These are phyloP conservation scores for Blakeslea trispora DNA, from an alignment of 371 early-diverging fungal species.

Conservation along the genomic window DNA sequence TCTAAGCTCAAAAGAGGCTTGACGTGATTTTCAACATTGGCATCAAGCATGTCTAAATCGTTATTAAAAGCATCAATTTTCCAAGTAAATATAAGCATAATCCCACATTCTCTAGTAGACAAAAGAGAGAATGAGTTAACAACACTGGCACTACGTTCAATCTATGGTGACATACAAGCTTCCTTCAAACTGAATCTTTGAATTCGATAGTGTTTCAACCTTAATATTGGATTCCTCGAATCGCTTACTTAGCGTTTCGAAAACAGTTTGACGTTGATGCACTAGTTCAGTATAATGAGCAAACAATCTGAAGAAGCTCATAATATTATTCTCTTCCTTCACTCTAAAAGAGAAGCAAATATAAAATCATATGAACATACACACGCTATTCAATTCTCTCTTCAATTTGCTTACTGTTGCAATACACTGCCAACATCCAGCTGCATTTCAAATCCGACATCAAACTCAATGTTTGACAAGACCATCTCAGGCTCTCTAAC, in stretches of 20 bases:
- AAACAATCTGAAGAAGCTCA: constrained; percentile 36
- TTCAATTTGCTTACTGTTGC: constrained; percentile 32
- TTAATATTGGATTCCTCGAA: constrained; percentile 9
- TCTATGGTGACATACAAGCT: constrained; percentile 14
- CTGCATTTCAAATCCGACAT: constrained; percentile 34
- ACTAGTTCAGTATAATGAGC: constrained; percentile 30
- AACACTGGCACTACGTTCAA: too few relatives aligned
- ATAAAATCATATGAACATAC: too few relatives aligned
- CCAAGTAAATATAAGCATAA: constrained; percentile 24
- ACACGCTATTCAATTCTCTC: too few relatives aligned
- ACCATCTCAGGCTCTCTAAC: constrained; percentile 25
- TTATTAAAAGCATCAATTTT: constrained; percentile 2
- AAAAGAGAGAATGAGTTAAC: too few relatives aligned
- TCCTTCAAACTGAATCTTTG: constrained; percentile 27
- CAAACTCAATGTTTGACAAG: constrained; percentile 25
- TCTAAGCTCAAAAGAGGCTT: constrained; percentile 6
- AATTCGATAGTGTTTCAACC: constrained; percentile 15
- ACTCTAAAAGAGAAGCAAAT: too few relatives aligned
- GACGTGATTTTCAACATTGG: constrained; percentile 14
- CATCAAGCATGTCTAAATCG: constrained; percentile 8
- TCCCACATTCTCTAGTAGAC: constrained; percentile 10
- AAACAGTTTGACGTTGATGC: constrained; percentile 20
- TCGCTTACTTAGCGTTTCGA: constrained; percentile 14
- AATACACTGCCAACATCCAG: constrained; percentile 29
- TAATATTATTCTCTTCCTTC: constrained; percentile 29